Conservation (phyloP, 2,329 filamentous ascomycete species). For the Epichloe uncinata region DNA sequence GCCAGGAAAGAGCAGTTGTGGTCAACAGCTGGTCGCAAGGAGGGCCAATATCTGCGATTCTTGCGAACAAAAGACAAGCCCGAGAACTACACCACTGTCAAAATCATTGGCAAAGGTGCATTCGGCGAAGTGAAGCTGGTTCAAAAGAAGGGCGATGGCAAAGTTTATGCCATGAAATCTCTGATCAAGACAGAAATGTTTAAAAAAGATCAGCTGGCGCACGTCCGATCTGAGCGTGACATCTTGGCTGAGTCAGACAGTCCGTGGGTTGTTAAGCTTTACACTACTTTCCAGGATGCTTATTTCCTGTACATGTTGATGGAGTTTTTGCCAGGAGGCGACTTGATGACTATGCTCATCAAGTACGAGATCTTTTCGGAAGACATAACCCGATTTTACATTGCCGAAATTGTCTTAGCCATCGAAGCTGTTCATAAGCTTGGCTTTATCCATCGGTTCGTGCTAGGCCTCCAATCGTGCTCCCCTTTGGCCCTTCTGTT, state of each 20-base stretch:
- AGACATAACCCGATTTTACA: slow-evolving; percentile 97
- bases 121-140: slow-evolving; percentile 98
- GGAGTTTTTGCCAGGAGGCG: slow-evolving; percentile 96
- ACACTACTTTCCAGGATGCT: slow-evolving; percentile 92
- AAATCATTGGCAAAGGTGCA: slow-evolving; percentile 97
- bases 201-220: slow-evolving; percentile 95
- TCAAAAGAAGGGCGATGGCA: slow-evolving; percentile 88
- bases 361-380: slow-evolving; percentile 99
- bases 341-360: slow-evolving; percentile 99
- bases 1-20: slow-evolving; percentile 73
- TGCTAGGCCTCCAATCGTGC: slow-evolving; percentile 1
- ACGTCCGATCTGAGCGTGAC: slow-evolving; percentile 94
- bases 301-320: slow-evolving; percentile 98
- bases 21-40: slow-evolving; percentile 72
- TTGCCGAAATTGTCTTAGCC: slow-evolving; percentile 95
- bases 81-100: slow-evolving; percentile 89
- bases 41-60: slow-evolving; percentile 88
- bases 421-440: slow-evolving; percentile 97
- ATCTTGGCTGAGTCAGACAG: slow-evolving; percentile 98
- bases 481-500: background rate
- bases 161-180: slow-evolving; percentile 97
- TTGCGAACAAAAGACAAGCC: slow-evolving; percentile 85
- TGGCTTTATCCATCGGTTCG: slow-evolving; percentile 94
- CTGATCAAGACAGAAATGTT: slow-evolving; percentile 99
- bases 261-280: slow-evolving; percentile 97